phyloP scores from a whole-genome alignment of 805 yeast species.

The Metschnikowia kofuensis region DNA sequence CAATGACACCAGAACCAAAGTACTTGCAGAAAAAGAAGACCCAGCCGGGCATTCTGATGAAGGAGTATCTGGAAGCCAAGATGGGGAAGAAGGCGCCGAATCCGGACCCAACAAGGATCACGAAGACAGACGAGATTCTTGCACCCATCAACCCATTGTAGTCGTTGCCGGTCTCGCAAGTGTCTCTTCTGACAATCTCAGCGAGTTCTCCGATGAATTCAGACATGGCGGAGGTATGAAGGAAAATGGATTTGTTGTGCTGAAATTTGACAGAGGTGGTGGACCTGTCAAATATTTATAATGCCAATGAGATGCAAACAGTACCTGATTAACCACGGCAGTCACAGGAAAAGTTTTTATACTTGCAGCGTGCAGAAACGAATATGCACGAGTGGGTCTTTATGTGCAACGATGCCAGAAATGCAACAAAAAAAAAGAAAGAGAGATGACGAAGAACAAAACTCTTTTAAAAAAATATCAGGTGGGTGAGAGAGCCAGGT shows the following conservation, averaged over 20 bases:
- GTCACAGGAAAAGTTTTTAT: neutral
- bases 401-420: neutral
- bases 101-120: slow-evolving; percentile 51
- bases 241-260: neutral
- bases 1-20: slow-evolving; percentile 82
- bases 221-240: neutral
- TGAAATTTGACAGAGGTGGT: neutral
- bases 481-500: no score
- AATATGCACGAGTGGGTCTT: neutral
- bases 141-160: slow-evolving; percentile 46
- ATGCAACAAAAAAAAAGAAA: neutral
- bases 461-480: no score
- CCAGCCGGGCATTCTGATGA: slow-evolving; percentile 56
- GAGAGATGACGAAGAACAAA: no score
- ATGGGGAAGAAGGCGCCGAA: slow-evolving; percentile 63
- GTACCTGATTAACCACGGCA: neutral
- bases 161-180: slow-evolving; percentile 42
- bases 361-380: neutral
- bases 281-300: neutral
- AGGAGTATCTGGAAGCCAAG: slow-evolving; percentile 56
- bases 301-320: neutral
- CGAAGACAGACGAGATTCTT: slow-evolving; percentile 63
- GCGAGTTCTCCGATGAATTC: slow-evolving; percentile 6
- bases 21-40: slow-evolving; percentile 67
- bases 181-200: slow-evolving; percentile 23